Evolutionary conservation across 83 land plant species (phyloP), one percentile per base, ranked within the genome.

Genomic region (Isoetes engelmannii): DNA sequence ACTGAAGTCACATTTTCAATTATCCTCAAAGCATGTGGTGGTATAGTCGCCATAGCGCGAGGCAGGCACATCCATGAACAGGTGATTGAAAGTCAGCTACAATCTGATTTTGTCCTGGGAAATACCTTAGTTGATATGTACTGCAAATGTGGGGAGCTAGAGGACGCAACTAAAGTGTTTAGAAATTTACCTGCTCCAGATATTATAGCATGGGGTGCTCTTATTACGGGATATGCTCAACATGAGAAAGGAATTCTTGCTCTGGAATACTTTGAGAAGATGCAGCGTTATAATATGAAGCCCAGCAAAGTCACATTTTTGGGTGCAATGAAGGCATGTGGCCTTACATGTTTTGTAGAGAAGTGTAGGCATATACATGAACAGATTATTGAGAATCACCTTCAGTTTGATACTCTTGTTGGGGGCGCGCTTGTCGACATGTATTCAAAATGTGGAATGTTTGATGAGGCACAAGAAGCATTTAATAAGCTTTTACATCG

Each of bases 71-170:
- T 85, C 4, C 87, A 85, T 79, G 84, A 73, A 54, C 76, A 44
- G 3, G 49, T 85, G 7, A 63, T 82, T 37, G 48, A 71, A 19
- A 56, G 73, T 17, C 61, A 54, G 4, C 9, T 44, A 3, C 7
- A 13, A 4, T 50, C 20, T 17, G 84, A 85, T 74, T 10, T 68
- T 43, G 68, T 74, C 21, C 50, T 79, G 61, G 70, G 74, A 48
- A 85, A 85, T 71, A 72, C 82, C 0, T 45, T 82, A 61, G 67
- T 85, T 18, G 80, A 82, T 69, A 76, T 85, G 87, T 82, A 85
- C 48, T 70, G 76, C 48, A 82, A 70, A 12, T 79, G 80, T 61
- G 78, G 84, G 17, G 78, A 79, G 13, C 19, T 60, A 4, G 19
- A 57, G n/a, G 58, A 61, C 4, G 87, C 78, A 21, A 64, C 60